Conservation (phyloP, 2,329 filamentous ascomycete species). For the Cytospora leucostoma region DNA sequence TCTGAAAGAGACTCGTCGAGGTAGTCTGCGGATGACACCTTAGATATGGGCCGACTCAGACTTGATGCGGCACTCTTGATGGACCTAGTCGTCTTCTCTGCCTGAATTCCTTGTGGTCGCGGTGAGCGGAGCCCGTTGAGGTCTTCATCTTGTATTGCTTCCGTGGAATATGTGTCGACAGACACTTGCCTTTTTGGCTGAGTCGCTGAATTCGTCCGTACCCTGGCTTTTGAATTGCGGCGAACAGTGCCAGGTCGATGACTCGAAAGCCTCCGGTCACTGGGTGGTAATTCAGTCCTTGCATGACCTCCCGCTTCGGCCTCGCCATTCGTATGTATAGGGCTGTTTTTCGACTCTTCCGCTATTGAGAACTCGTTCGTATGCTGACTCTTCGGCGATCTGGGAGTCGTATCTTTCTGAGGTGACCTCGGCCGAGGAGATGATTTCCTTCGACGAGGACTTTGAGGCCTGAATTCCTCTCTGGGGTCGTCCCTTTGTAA, state of each 20-base stretch:
- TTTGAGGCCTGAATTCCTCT: constrained; percentile 28
- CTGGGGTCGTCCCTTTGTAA: constrained; percentile 36
- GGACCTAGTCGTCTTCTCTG: constrained; percentile 31
- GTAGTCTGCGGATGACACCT: constrained; percentile 38
- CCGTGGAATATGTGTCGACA: constrained; percentile 36
- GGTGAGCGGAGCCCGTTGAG: constrained; percentile 37
- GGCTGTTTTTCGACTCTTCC: constrained; percentile 16
- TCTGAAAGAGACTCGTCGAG: constrained; percentile 32
- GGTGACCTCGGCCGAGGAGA: constrained; percentile 20
- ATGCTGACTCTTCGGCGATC: not conserved
- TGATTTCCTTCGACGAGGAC: constrained; percentile 18
- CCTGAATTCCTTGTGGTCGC: constrained; percentile 29
- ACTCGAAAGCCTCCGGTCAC: constrained; percentile 10
- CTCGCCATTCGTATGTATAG: not conserved
- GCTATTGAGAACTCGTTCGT: constrained; percentile 19
- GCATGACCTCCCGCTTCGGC: constrained; percentile 2
- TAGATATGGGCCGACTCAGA: constrained; percentile 38
- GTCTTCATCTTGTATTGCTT: constrained; percentile 35
- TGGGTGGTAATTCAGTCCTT: constrained; percentile 16
- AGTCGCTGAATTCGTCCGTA: constrained; percentile 35
- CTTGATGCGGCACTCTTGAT: constrained; percentile 31
- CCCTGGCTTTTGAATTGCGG: constrained; percentile 39
- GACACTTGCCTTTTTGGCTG: constrained; percentile 38
- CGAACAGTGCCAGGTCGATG: constrained; percentile 31
- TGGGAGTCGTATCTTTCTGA: not conserved